phyloP scores from a whole-genome alignment of 2,329 filamentous ascomycete species.

The Monilinia laxa region DNA sequence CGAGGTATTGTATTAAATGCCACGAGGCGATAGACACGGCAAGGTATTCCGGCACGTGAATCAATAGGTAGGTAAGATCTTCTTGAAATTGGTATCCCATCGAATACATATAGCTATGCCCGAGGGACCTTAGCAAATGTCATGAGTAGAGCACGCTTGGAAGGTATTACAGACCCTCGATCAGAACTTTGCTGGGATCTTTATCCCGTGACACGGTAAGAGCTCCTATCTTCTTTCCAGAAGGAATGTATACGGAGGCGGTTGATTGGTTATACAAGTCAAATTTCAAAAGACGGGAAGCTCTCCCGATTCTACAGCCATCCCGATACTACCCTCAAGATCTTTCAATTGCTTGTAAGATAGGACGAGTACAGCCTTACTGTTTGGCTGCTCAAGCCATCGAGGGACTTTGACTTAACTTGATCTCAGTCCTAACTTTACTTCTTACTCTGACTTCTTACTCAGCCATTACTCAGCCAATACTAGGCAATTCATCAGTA shows the following conservation, averaged over 20 bases:
- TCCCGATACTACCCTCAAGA: neutral
- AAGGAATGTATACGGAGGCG: neutral
- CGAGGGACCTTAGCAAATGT: neutral
- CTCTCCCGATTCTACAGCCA: neutral
- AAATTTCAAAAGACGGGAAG: neutral
- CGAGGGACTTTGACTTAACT: neutral
- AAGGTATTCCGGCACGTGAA: neutral
- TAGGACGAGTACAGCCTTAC: neutral
- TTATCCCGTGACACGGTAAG: neutral
- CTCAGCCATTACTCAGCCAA: neutral
- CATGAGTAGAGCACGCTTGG: neutral
- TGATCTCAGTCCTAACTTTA: neutral
- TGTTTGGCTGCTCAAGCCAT: neutral
- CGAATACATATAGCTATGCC: neutral
- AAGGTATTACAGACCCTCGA: neutral
- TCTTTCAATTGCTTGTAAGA: neutral
- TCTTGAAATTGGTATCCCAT: neutral
- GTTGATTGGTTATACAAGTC: neutral
- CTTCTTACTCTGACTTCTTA: neutral
- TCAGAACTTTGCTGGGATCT: neutral
- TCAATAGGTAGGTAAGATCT: neutral
- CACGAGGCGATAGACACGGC: neutral
- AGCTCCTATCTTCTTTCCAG: neutral
- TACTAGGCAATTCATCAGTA: neutral
- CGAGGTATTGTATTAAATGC: neutral